Evolutionary conservation across 2,329 filamentous ascomycete species (phyloP), one percentile per base, ranked within the genome.

Genomic region (Pseudocercospora fuligena): DNA sequence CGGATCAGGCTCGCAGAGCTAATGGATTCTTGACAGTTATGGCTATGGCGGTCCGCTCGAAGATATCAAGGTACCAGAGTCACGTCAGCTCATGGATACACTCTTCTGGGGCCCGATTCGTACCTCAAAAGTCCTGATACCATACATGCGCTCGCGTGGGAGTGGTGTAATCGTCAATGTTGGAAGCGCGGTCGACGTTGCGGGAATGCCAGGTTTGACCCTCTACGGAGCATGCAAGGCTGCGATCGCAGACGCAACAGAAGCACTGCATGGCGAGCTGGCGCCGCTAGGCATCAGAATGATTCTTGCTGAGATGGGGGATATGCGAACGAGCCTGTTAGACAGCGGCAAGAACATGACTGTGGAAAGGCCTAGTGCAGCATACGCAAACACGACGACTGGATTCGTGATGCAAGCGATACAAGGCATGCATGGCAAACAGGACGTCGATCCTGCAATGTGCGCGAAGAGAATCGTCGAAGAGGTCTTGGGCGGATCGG

Each of bases 11-110:
- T 3, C 14, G 14, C 5, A 16, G 4, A 16, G 19, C 40, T 46
- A 46, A 46, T 8, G 3, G 12, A n/a, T 46, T 5, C 4, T 16
- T 46, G 14, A 46, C 40, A 46, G 40, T 5, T 46, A 46, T 19
- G 64, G 58, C 31, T 60, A 60, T 40, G 58, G 58, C 14, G 58
- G 58, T 21, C 36, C 58, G 4, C 58, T 60, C 43, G 58, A 60
- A 19, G 33, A 60, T 23, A 29, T 16, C 31, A 25, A 49, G 4
- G 2, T 60, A 16, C 3, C 40, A 12, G 12, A 47, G 2, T 9
- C 40, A 14, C 33, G 40, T 5, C 21, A 27, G 14, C 19, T 60
- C 16, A 25, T 60, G 33, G 33, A 46, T 5, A 60, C 58, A 19
- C 40, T 60, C 36, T 60, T 47, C 40, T 60, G 33, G 33, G 58